Percentiles rank a stretch among this genome's conserved stretches.
phyloP scores from a whole-genome alignment of 805 yeast genomes.

The Scheffersomyces lignosus region DNA sequence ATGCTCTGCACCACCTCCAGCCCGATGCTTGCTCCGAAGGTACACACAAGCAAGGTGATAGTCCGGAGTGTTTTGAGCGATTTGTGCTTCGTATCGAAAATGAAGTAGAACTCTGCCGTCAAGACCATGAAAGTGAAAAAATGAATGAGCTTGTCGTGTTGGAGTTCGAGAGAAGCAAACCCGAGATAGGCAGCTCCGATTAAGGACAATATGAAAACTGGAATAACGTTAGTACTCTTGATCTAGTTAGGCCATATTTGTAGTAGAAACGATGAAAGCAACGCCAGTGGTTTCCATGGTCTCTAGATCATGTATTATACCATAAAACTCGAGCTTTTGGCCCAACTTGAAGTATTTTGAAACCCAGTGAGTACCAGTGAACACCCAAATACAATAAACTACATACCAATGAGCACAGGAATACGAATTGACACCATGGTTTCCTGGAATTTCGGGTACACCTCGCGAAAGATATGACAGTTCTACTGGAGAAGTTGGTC shows the following conservation, averaged over 20 bases:
- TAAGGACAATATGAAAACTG: slow-evolving; percentile 28
- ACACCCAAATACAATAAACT: too few species aligned
- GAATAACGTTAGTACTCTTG: slow-evolving; percentile 5
- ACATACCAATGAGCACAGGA: slow-evolving; percentile 22
- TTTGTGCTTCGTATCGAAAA: slow-evolving; percentile 35
- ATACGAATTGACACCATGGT: slow-evolving; percentile 17
- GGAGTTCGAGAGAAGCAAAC: slow-evolving; percentile 46
- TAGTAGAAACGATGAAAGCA: slow-evolving; percentile 3
- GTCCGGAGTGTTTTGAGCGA: slow-evolving; percentile 29
- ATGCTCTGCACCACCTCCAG: slow-evolving; percentile 54
- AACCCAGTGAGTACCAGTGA: too few species aligned
- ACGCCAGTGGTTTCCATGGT: background rate
- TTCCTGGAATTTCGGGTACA: too few species aligned
- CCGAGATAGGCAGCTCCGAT: slow-evolving; percentile 47
- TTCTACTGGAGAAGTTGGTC: too few species aligned
- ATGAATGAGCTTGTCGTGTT: slow-evolving; percentile 54
- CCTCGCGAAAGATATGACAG: too few species aligned
- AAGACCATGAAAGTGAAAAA: slow-evolving; percentile 46
- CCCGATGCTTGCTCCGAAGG: slow-evolving; percentile 45
- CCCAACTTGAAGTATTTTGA: background rate
- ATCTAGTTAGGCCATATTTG: too few species aligned
- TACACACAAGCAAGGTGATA: slow-evolving; percentile 36
- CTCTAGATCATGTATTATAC: background rate
- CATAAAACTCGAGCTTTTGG: background rate
- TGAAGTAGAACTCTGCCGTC: slow-evolving; percentile 49